Conservation (phyloP, 2,329 filamentous ascomycete species). For the Stachybotrys chartarum region DNA sequence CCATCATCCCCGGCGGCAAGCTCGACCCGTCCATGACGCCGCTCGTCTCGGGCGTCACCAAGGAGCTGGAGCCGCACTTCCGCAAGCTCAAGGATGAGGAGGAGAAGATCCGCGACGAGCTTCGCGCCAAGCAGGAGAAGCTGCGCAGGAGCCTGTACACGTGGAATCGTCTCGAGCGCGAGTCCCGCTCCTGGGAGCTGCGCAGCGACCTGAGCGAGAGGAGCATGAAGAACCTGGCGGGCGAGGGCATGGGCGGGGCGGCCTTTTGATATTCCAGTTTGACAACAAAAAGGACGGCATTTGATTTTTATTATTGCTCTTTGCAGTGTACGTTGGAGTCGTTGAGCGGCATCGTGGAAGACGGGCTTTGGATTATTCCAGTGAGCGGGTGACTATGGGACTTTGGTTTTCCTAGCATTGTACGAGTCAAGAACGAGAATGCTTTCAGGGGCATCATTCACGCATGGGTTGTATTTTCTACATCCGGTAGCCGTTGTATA, state of each 20-base stretch:
- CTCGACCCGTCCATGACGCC: slow-evolving; percentile 39
- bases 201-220: slow-evolving; percentile 49
- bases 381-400: no score
- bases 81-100: slow-evolving; percentile 50
- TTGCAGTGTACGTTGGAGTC: no score
- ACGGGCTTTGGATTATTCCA: background rate
- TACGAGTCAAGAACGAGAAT: no score
- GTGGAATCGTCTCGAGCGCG: slow-evolving; percentile 49
- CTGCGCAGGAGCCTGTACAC: slow-evolving; percentile 43
- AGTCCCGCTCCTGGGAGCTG: slow-evolving; percentile 46
- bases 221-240: slow-evolving; percentile 49
- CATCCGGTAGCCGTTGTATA: background rate
- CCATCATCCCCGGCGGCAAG: slow-evolving; percentile 47
- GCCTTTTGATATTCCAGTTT: slow-evolving; percentile 34
- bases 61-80: slow-evolving; percentile 47
- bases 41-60: slow-evolving; percentile 38
- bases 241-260: slow-evolving; percentile 47
- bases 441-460: background rate
- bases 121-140: slow-evolving; percentile 45
- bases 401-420: no score
- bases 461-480: background rate
- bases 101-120: slow-evolving; percentile 47
- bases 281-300: no score
- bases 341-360: background rate
- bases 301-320: no score